Evolutionary conservation across 2,329 filamentous ascomycete species (phyloP).

Genomic region (Diaporthe batatas): DNA sequence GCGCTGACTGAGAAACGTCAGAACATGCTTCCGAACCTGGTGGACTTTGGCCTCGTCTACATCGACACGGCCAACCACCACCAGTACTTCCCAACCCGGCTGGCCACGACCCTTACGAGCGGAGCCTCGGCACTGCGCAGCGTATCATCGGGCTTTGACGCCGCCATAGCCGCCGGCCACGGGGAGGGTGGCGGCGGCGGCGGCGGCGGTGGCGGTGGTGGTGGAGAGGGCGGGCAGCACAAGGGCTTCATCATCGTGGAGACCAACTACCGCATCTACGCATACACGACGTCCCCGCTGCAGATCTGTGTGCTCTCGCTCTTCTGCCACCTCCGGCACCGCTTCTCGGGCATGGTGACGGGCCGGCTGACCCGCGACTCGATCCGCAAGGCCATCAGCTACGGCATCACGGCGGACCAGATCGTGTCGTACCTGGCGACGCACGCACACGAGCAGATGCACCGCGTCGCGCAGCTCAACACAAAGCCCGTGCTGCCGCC

Average conservation of each 20-base stretch:
- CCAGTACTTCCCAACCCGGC: conserved; percentile 88
- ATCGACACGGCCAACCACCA: conserved; percentile 68
- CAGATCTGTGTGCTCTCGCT: conserved; percentile 95
- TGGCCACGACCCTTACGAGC: conserved; percentile 92
- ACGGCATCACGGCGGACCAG: conserved; percentile 94
- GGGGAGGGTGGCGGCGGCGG: conserved; percentile 65
- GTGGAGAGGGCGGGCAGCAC: conserved; percentile 56
- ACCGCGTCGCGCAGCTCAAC: conserved; percentile 70
- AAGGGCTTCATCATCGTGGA: conserved; percentile 95
- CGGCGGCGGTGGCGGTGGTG: conserved; percentile 50
- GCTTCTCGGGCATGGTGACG: conserved; percentile 94
- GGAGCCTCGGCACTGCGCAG: conserved; percentile 77
- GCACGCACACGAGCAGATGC: conserved; percentile 96
- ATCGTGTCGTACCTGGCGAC: conserved; percentile 93
- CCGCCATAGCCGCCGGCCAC: conserved; percentile 74
- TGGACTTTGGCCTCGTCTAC: conserved; percentile 94
- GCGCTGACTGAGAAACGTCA: conserved; percentile 85
- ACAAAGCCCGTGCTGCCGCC: conserved; percentile 85
- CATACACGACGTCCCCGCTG: conserved; percentile 92
- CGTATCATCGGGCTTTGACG: conserved; percentile 76
- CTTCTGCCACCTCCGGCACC: conserved; percentile 88
- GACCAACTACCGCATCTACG: conserved; percentile 97
- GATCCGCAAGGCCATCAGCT: conserved; percentile 86
- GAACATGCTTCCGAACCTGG: conserved; percentile 90
- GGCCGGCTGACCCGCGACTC: conserved; percentile 91